Evolutionary conservation across 2,329 filamentous ascomycete genomes (phyloP).

Genomic region (Chaetoscypha palmicola): DNA sequence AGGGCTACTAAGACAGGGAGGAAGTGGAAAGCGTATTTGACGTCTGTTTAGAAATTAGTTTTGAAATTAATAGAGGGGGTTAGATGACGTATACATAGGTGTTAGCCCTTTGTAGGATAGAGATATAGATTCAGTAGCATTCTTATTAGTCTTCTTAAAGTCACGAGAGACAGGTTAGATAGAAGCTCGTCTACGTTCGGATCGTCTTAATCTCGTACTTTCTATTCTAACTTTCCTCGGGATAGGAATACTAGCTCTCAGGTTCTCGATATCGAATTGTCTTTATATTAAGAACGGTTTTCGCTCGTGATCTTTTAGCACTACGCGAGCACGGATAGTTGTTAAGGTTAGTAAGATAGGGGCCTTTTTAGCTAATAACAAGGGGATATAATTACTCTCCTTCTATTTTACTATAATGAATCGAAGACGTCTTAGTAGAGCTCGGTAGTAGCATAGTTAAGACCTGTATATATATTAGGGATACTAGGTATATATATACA

Average conservation of each 20-base stretch:
- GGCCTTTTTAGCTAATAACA: too few species aligned
- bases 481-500: too few species aligned
- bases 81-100: conserved; percentile 40
- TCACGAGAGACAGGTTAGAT: background rate
- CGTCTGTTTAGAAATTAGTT: conserved; percentile 33
- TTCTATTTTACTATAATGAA: too few species aligned
- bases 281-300: conserved; percentile 43
- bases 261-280: conserved; percentile 42
- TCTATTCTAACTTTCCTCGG: conserved; percentile 6
- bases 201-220: background rate
- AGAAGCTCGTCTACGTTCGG: background rate
- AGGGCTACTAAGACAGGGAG: conserved; percentile 49
- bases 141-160: background rate
- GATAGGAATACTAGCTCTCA: conserved; percentile 40
- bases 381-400: too few species aligned
- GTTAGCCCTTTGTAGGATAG: too few species aligned
- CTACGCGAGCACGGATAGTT: conserved; percentile 39
- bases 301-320: conserved; percentile 35
- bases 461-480: too few species aligned
- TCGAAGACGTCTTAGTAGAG: too few species aligned
- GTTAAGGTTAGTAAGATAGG: conserved; percentile 16
- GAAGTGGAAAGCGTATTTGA: conserved; percentile 40
- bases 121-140: background rate
- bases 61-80: too few species aligned
- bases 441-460: too few species aligned